phyloP scores from a whole-genome alignment of 75 land plant genomes.

The Larix kaempferi region DNA sequence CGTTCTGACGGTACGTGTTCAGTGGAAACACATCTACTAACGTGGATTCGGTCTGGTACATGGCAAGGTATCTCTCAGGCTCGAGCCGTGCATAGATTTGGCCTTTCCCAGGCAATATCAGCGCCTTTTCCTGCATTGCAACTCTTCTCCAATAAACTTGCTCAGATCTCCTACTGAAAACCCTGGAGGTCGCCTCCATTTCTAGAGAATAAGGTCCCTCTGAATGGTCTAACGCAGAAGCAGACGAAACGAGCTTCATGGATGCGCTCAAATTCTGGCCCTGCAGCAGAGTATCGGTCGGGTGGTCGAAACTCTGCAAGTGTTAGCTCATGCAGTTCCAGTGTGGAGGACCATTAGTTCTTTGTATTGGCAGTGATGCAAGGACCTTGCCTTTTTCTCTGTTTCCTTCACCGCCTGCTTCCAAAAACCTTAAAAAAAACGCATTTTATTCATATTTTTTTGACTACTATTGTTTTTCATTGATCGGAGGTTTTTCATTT shows the following conservation, averaged over 20 bases:
- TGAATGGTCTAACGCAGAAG: background rate
- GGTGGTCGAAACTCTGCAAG: constrained; percentile 80
- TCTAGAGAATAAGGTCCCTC: constrained; percentile 33
- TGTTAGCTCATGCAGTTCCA: too few species aligned
- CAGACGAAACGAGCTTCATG: constrained; percentile 25
- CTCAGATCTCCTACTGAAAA: background rate
- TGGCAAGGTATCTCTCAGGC: constrained; percentile 48
- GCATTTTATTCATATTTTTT: too few species aligned
- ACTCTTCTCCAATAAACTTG: constrained; percentile 45
- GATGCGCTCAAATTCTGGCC: constrained; percentile 56
- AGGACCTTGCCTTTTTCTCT: too few species aligned
- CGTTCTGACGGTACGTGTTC: constrained; percentile 30
- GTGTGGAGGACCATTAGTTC: too few species aligned
- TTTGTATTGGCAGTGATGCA: too few species aligned
- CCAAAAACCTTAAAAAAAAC: too few species aligned
- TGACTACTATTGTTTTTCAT: too few species aligned
- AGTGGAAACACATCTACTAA: constrained; percentile 49
- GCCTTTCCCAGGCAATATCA: constrained; percentile 22
- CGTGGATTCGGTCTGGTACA: constrained; percentile 42
- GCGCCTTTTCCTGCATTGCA: constrained; percentile 55
- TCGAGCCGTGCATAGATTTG: constrained; percentile 35
- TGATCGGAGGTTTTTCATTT: too few species aligned
- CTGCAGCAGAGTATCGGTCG: constrained; percentile 63
- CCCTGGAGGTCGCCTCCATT: constrained; percentile 17
- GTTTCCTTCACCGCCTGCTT: too few species aligned